Conservation (phyloP, 2,329 filamentous ascomycete genomes). For the Tothia fuscella region DNA sequence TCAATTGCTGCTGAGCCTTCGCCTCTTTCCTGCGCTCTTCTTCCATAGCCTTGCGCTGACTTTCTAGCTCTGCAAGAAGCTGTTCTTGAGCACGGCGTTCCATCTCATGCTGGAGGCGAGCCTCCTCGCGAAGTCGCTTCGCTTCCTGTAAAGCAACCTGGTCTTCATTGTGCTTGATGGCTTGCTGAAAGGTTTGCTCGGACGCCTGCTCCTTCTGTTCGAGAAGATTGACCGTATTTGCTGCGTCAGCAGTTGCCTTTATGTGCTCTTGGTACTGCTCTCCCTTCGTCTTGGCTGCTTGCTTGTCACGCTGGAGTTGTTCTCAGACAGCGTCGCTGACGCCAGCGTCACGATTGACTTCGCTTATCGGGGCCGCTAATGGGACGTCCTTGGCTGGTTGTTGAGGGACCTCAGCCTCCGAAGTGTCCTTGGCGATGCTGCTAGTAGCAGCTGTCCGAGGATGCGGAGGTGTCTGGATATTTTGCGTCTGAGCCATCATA, state of each 20-base stretch:
- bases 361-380: slow-evolving; percentile 7
- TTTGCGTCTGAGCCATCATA: background rate
- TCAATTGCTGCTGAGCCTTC: slow-evolving; percentile 36
- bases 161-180: slow-evolving; percentile 14
- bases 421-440: background rate
- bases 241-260: background rate
- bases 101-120: background rate
- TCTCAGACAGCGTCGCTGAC: slow-evolving; percentile 51
- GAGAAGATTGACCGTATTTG: background rate
- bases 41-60: slow-evolving; percentile 24
- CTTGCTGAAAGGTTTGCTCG: slow-evolving; percentile 8
- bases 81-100: slow-evolving; percentile 12
- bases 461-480: slow-evolving; percentile 5
- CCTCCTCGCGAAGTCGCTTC: slow-evolving; percentile 13
- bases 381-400: slow-evolving; percentile 4
- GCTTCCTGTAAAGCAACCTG: slow-evolving; percentile 17
- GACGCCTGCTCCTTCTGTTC: slow-evolving; percentile 20
- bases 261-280: background rate
- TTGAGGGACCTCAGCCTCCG: slow-evolving; percentile 7
- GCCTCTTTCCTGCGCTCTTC: slow-evolving; percentile 29
- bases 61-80: background rate
- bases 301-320: slow-evolving; percentile 42
- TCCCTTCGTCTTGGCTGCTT: slow-evolving; percentile 14
- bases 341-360: slow-evolving; percentile 37
- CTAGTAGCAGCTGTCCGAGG: slow-evolving; percentile 2